Evolutionary conservation across 2,329 filamentous ascomycete species (phyloP), one percentile per base, ranked within the genome.

Genomic region (Fusarium clavum): DNA sequence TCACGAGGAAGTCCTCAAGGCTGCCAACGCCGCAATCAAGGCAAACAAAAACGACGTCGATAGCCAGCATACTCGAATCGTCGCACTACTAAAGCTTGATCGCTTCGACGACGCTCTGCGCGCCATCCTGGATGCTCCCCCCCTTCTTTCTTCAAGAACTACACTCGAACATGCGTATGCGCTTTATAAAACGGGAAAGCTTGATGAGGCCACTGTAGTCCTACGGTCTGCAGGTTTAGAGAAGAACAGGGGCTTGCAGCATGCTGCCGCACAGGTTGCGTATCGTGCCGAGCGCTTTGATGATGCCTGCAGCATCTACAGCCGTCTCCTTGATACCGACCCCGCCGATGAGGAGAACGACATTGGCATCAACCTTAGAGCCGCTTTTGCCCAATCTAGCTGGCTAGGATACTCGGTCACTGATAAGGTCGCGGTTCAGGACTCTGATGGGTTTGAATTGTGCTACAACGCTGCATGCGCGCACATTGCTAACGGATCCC

Each of bases 71-170:
- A 91, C 90, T 38, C 90, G 91, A 65, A 86, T 91, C 16, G 87
- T 95, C 46, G 92, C 93, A 24, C 86, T 96, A 22, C 84, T 96
- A 69, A 94, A 94, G 78, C 88, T 96, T 73, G 93, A 96, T 80
- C 91, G 92, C 62, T 96, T 91, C 79, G 88, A 92, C 61, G 93
- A 96, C 79, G 92, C 92, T 47, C 83, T 94, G 49, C 88, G 88
- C 63, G 86, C 88, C 58, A 86, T 95, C 63, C 87, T 90, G 64
- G 87, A 90, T 38, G 89, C 85, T 20, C 89, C 89, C 51, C 83
- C 87, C 61, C 83, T 82, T 69, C 81, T 94, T 61, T 87, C 90
- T 76, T 82, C 86, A 41, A 81, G 81, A 61, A 92, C 90, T 71
- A 76, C 81, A 18, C 84, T 94, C 45, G 93, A 94, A 79, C 90